Evolutionary conservation across 116 monocot genomes (phyloP).

Genomic region (Dioscorea cayenensis): DNA sequence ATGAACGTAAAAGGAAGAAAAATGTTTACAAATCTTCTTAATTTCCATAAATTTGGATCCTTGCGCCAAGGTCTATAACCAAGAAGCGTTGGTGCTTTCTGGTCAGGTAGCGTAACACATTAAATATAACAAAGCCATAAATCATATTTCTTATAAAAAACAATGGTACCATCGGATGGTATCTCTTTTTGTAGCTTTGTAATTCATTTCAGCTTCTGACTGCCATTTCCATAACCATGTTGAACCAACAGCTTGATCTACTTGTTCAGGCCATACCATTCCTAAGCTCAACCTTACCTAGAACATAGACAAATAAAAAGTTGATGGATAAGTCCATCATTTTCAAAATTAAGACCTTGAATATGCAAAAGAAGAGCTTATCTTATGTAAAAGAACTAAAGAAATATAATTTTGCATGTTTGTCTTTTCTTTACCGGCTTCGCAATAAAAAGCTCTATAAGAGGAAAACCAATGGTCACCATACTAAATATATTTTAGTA

Average conservation of each 20-base stretch:
- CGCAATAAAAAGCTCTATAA: conserved; percentile 63
- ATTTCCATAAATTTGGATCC: conserved; percentile 68
- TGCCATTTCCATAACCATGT: conserved; percentile 92
- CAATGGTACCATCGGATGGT: conserved; percentile 55
- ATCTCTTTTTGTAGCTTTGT: conserved; percentile 39
- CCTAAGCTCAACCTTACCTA: conserved; percentile 74
- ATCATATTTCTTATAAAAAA: conserved; percentile 52
- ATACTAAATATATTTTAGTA: conserved; percentile 59
- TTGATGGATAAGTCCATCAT: background rate
- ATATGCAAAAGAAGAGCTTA: background rate
- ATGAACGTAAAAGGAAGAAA: background rate
- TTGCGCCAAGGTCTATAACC: conserved; percentile 70
- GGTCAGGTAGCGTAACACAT: conserved; percentile 42
- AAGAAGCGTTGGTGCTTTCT: conserved; percentile 44
- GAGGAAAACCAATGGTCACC: conserved; percentile 48
- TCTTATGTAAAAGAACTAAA: background rate
- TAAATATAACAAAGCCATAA: conserved; percentile 58
- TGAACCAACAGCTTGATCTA: conserved; percentile 62
- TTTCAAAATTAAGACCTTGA: background rate
- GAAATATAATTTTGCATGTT: background rate
- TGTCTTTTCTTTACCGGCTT: conserved; percentile 32
- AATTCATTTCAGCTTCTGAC: conserved; percentile 64
- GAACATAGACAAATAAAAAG: conserved; percentile 4
- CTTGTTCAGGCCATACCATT: conserved; percentile 88
- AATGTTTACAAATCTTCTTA: conserved; percentile 58